Evolutionary conservation across 345 rosid species (phyloP), one percentile per base, ranked within the genome.

Genomic region (Aurinia saxatilis): DNA sequence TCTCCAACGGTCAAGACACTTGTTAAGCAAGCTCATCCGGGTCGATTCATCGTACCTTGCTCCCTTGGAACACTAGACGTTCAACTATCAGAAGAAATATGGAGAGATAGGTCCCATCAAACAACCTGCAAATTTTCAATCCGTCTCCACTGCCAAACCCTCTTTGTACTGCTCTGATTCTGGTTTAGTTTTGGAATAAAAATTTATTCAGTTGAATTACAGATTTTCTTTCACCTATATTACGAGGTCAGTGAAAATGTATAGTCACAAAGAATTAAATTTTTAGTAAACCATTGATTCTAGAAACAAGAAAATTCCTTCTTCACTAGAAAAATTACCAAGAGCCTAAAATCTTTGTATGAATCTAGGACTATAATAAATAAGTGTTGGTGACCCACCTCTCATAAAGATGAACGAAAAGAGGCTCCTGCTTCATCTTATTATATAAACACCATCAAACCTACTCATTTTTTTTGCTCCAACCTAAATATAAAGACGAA

Each of bases 341-440:
- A 67, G 65, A 56, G 41, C 12, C 53, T 67, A 39, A 62, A 49
- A 50, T 67, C 73, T 73, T 73, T 73, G 68, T 61, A 67, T 73
- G 73, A 55, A 49, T 34, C 10, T 41, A 56, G 0, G 60, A 44
- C 37, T 7, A 27, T 27, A 56, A 50, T 50, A 68, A 68, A 68
- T 68, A 50, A 17, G 70, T 50, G 77, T 68, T 48, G 77, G 68
- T 73, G 68, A 73, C 68, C 77, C 64, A 73, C 29, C 41, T 49
- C 29, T 52, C 50, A 40, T 67, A 73, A 56, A 59, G 71, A 54
- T 25, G 46, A 63, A 60, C 59, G 64, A 31, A 63, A 70, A 63
- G 69, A 63, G 59, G 17, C 55, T 65, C 41, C 57, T 34, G 30
- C 66, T 58, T 64, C 50, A 17, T 64, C 65, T 25, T 72, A 72